Conservation (phyloP, 2,329 filamentous ascomycete species). For the Chaetomium sp. region DNA sequence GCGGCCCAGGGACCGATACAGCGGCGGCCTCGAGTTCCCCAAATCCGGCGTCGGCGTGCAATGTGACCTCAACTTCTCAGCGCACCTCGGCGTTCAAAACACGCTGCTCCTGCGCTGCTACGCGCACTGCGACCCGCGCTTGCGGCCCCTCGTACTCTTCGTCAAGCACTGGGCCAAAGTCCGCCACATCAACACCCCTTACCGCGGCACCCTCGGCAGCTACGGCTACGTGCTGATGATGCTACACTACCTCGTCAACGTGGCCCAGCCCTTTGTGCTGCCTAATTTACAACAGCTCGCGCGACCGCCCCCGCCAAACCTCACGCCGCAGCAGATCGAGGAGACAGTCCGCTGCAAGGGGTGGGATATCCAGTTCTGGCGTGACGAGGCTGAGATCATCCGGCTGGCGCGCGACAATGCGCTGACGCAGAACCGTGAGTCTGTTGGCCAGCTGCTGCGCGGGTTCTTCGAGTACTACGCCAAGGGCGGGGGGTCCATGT, state of each 20-base stretch:
- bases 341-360: slow-evolving; percentile 51
- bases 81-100: slow-evolving; percentile 76
- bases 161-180: slow-evolving; percentile 87
- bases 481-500: slow-evolving; percentile 48
- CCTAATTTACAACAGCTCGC: slow-evolving; percentile 69
- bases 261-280: slow-evolving; percentile 72
- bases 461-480: slow-evolving; percentile 89
- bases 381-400: slow-evolving; percentile 63
- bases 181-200: slow-evolving; percentile 79
- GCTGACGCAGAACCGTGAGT: slow-evolving; percentile 63
- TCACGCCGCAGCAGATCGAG: slow-evolving; percentile 33
- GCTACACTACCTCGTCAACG: slow-evolving; percentile 80
- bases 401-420: slow-evolving; percentile 50
- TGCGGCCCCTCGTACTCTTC: slow-evolving; percentile 73
- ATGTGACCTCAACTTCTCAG: slow-evolving; percentile 89
- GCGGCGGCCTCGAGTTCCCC: slow-evolving; percentile 66
- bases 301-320: slow-evolving; percentile 35
- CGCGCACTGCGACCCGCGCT: slow-evolving; percentile 68
- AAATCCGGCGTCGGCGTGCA: slow-evolving; percentile 73
- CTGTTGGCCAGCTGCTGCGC: slow-evolving; percentile 63
- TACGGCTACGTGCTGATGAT: slow-evolving; percentile 94
- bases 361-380: slow-evolving; percentile 69
- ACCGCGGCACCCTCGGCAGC: slow-evolving; percentile 77
- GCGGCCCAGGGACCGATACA: slow-evolving; percentile 41
- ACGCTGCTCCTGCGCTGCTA: slow-evolving; percentile 79